Evolutionary conservation across 139 green algal species (phyloP), one percentile per base, ranked within the genome.

Genomic region (Coelastrella sp.): DNA sequence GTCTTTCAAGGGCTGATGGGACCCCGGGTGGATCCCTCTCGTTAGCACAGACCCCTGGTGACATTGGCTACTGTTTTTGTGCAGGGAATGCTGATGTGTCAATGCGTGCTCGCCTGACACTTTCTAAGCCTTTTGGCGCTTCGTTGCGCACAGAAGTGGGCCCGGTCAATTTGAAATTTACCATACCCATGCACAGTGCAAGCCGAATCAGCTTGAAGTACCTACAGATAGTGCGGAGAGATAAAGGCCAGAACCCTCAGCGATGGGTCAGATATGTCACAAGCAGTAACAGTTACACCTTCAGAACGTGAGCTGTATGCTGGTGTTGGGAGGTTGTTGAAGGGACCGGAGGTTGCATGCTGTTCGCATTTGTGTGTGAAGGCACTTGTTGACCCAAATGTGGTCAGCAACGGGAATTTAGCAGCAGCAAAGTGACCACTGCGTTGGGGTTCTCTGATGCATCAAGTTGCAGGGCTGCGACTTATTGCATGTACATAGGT

Each of bases 111-210:
- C 90, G 95, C 14, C 90, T 96, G 19, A 98, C 95, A 54, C 85
- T 98, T 66, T 93, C 96, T 73, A 86, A 61, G 89, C 92, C 94
- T 4, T 96, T 92, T 82, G 89, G 90, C 7, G 80, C 91, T 7
- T 83, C 60, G 11, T 77, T 96, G n/a, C 86, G 94, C 16, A 76
- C 76, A 5, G 96, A 98, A 79, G 94, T 98, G 4, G 98, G 98
- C 10, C 98, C 98, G 14, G 94, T 99, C 65, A 99, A 96, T 92
- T 91, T 99, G 86, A 94, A 96, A 47, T 99, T 99, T 93, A 97
- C 95, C n/a, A 97, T 99, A 16, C 97, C 97, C 57, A 98, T 97
- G 95, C 96, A 96, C 92, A 95, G 89, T 65, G 93, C 92, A 5
- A 98, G 94, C 11, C 91, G 94, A 17, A 91, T 96, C 14, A 56